Base-by-base conservation (phyloP, 495 filamentous ascomycete genomes). In the Aspergillus biplanus region DNA sequence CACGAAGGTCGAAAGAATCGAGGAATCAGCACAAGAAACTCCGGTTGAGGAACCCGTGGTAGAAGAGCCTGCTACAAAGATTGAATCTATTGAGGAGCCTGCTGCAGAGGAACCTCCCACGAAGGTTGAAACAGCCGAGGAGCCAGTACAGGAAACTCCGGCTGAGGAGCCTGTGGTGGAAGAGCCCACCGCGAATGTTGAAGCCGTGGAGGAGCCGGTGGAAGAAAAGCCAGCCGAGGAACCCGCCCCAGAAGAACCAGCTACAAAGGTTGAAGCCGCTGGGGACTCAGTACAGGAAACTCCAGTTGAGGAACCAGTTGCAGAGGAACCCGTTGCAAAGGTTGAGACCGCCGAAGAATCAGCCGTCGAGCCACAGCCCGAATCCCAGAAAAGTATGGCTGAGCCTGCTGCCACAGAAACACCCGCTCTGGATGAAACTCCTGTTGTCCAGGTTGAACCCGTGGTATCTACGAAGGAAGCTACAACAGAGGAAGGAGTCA, bases 101-200 rank as follows among this genome's bases (percentile, higher is more conserved):
- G 15, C 60, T 21, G 31, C 59, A 27, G 59, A 49, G 18, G 60
- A 56, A 27, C 18, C 46, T 35, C 48, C 21, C 37, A 54, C 33
- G 3, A 47, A 48, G 16, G 48, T 33, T 16, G 58, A 53, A 4
- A 44, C 56, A 9, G 31, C 35, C 4, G 53, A 61, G 16, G 53
- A 61, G 35, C 44, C 56, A 13, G 32, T 2, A 27, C 21, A 58
- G 46, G 35, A 64, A 52, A 13, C 48, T 55, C 35, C 12, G 12
- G 7, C 13, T 27, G 59, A 54, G 27, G 49, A 55, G 18, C 33
- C 34, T 7, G 7, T 53, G 32, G 33, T 8, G 21, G 59, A 67
- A 27, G 69, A 67, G n/a, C 37, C 6, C 47, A 16, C 15, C 13
- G 33, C 12, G 32, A 33, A 48, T 0, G 64, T 49, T 31, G 69